A percentile compares a stretch with the other conserved stretches of the same genome.
phyloP scores from a whole-genome alignment of 441 rosid species.

The Biscutella laevigata region DNA sequence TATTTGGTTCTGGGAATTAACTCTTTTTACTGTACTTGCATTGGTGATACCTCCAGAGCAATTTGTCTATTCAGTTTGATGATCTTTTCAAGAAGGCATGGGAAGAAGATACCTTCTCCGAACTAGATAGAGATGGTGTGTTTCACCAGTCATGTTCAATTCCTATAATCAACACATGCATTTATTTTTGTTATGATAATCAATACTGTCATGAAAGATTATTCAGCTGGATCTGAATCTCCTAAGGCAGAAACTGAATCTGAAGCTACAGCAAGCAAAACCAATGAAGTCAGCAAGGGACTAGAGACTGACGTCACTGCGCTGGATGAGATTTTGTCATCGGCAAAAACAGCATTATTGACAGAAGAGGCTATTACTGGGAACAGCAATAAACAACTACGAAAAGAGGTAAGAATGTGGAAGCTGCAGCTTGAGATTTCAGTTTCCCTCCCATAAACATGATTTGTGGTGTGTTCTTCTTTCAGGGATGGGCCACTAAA shows the following conservation, averaged over 20 bases:
- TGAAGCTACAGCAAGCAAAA: constrained; percentile 31
- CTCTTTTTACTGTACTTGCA: constrained; percentile 5
- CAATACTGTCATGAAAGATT: constrained; percentile 26
- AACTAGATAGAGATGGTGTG: constrained; percentile 58
- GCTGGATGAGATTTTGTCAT: constrained; percentile 73
- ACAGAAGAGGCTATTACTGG: constrained; percentile 30
- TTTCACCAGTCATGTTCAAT: constrained; percentile 14
- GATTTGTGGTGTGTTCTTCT: constrained; percentile 20
- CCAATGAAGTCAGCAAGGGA: constrained; percentile 22
- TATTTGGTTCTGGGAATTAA: constrained; percentile 1
- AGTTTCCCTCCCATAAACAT: constrained; percentile 7
- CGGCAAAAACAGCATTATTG: constrained; percentile 37
- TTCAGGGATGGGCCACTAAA: constrained; percentile 73
- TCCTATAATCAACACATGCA: background rate
- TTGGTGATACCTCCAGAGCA: constrained; percentile 43
- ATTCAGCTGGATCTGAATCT: constrained; percentile 43
- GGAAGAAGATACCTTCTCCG: constrained; percentile 64
- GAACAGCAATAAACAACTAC: constrained; percentile 32
- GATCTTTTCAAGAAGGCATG: constrained; percentile 84
- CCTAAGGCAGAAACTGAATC: constrained; percentile 33
- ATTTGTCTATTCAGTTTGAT: constrained; percentile 81
- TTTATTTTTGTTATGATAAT: constrained; percentile 13
- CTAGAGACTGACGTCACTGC: constrained; percentile 39
- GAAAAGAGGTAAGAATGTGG: constrained; percentile 44
- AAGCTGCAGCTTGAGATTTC: constrained; percentile 4